Evolutionary conservation across 1,284 basidiomycete species (phyloP).

Genomic region (Ganoderma multipileum): DNA sequence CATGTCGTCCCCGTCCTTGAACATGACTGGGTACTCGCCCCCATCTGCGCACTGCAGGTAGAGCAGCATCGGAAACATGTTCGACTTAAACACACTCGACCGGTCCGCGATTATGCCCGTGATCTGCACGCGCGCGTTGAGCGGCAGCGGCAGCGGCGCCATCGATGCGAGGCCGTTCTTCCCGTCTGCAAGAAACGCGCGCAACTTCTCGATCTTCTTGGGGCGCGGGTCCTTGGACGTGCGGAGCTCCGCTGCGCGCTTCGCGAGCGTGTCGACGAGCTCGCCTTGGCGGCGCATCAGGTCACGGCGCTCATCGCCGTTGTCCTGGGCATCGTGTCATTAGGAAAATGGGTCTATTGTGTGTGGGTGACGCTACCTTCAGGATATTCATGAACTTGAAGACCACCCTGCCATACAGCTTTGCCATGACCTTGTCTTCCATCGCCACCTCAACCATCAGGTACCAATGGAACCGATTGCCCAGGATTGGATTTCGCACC

Average conservation of each 20-base stretch:
- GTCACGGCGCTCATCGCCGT: slow-evolving; percentile 81
- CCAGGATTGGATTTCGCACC: slow-evolving; percentile 83
- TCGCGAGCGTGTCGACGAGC: slow-evolving; percentile 84
- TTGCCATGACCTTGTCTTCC: slow-evolving; percentile 83
- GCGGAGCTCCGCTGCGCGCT: slow-evolving; percentile 86
- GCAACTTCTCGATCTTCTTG: slow-evolving; percentile 97
- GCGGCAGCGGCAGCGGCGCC: slow-evolving; percentile 83
- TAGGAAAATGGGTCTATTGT: slow-evolving; percentile 34
- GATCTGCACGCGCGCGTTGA: slow-evolving; percentile 86
- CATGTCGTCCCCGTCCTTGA: slow-evolving; percentile 99
- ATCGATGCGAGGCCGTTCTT: slow-evolving; percentile 84
- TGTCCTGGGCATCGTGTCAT: slow-evolving; percentile 43
- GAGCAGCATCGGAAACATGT: slow-evolving; percentile 90
- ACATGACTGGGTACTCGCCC: slow-evolving; percentile 91
- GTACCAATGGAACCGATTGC: slow-evolving; percentile 97
- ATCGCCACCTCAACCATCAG: slow-evolving; percentile 91
- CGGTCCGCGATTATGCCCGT: slow-evolving; percentile 90
- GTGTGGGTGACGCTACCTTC: slow-evolving; percentile 59
- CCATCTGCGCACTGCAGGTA: slow-evolving; percentile 86
- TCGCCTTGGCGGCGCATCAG: slow-evolving; percentile 87
- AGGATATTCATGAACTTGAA: slow-evolving; percentile 89
- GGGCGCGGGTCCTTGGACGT: slow-evolving; percentile 92
- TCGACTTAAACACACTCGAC: slow-evolving; percentile 97
- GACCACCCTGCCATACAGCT: slow-evolving; percentile 92
- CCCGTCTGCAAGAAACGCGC: slow-evolving; percentile 82